Evolutionary conservation across 2,329 filamentous ascomycete species (phyloP).

Genomic region (Penicillium sp.): DNA sequence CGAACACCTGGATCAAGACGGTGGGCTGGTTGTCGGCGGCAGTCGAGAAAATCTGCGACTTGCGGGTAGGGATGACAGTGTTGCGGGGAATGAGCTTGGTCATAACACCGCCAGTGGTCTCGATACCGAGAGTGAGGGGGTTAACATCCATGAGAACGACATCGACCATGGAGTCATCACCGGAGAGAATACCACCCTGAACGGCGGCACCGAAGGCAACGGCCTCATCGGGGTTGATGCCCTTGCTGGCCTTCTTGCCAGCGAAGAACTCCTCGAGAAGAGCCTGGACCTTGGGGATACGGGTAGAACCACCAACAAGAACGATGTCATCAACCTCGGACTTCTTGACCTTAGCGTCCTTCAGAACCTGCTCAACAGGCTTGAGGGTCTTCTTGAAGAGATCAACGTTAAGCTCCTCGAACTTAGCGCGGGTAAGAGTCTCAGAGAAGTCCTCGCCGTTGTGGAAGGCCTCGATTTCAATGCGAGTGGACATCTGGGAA

Average conservation of each 20-base stretch:
- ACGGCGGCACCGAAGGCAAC: conserved; percentile 97
- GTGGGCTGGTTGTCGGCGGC: conserved; percentile 95
- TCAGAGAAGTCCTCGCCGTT: conserved; percentile 97
- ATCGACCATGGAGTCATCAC: conserved; percentile 75
- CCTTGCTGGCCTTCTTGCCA: conserved; percentile 97
- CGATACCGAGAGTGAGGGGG: conserved; percentile 92
- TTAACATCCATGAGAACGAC: conserved; percentile 97
- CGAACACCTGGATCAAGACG: conserved; percentile 91
- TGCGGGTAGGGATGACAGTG: conserved; percentile 91
- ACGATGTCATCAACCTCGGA: conserved; percentile 93
- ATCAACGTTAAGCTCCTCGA: conserved; percentile 98
- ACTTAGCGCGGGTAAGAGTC: conserved; percentile 97
- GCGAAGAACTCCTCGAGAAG: conserved; percentile 94
- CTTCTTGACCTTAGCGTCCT: conserved; percentile 98
- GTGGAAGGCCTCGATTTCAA: conserved; percentile 97
- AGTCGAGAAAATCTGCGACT: conserved; percentile 97
- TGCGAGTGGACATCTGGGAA: conserved; percentile 86
- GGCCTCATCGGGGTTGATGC: conserved; percentile 98
- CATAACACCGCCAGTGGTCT: conserved; percentile 97
- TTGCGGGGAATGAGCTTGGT: conserved; percentile 94
- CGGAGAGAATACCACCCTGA: conserved; percentile 91
- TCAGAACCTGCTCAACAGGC: conserved; percentile 97
- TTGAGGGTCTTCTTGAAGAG: conserved; percentile 99
- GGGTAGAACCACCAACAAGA: conserved; percentile 95
- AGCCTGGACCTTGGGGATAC: conserved; percentile 95